Evolutionary conservation across 1,139 yeast genomes (phyloP).

Genomic region (Saccharomycopsis hybrid): DNA sequence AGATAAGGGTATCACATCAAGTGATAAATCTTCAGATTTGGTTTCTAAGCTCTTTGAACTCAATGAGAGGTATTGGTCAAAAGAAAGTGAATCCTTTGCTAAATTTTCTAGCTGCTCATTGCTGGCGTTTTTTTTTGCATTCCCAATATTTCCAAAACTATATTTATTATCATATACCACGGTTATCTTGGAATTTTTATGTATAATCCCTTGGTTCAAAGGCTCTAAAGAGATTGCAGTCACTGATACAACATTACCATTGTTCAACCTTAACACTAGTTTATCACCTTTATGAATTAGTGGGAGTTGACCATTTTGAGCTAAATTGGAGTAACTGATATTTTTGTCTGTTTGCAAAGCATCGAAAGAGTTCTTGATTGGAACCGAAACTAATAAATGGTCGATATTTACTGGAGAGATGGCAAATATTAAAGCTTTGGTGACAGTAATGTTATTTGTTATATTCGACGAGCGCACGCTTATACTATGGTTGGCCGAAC

Average conservation of each 20-base stretch:
- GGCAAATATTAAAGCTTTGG: constrained; percentile 11
- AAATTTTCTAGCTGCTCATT: too few relatives aligned
- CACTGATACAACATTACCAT: constrained; percentile 38
- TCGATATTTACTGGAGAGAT: constrained; percentile 10
- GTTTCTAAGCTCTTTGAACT: too few relatives aligned
- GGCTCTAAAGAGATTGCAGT: constrained; percentile 72
- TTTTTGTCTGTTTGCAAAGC: not conserved
- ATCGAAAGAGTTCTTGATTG: not conserved
- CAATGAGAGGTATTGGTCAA: too few relatives aligned
- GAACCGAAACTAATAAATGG: constrained; percentile 12
- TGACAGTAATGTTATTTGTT: constrained; percentile 5
- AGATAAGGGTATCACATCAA: too few relatives aligned
- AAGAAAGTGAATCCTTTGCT: too few relatives aligned
- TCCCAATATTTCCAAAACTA: too few relatives aligned
- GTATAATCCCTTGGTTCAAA: constrained; percentile 55
- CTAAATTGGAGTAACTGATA: not conserved
- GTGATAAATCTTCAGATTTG: too few relatives aligned
- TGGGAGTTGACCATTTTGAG: not conserved
- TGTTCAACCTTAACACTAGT: constrained; percentile 2
- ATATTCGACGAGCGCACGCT: too few relatives aligned
- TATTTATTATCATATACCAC: constrained; percentile 35
- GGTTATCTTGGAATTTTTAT: constrained; percentile 41
- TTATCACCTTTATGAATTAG: constrained; percentile 24
- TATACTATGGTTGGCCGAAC: too few relatives aligned
- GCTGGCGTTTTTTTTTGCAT: too few relatives aligned